A percentile compares a stretch with the other conserved stretches of the same genome.
These are phyloP conservation scores for Ustilago shanxiensis DNA, from an alignment of 1,284 basidiomycete species.

Conservation along the genomic window DNA sequence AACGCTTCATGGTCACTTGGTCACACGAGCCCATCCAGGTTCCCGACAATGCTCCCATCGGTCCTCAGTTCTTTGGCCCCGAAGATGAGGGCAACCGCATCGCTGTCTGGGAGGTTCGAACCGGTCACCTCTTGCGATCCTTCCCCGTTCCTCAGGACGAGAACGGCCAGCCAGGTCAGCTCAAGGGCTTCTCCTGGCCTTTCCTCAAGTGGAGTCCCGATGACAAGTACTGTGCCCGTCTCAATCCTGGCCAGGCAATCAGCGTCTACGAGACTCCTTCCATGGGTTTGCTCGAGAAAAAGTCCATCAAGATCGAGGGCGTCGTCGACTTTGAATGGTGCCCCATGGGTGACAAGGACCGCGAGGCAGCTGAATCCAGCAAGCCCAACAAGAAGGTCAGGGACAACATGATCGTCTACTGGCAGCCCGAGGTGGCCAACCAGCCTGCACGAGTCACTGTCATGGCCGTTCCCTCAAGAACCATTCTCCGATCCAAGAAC, in stretches of 20 bases:
- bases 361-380: constrained; percentile 74
- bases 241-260: constrained; percentile 90
- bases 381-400: constrained; percentile 73
- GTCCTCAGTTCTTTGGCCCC: constrained; percentile 80
- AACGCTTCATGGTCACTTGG: constrained; percentile 98
- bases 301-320: constrained; percentile 96
- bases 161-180: constrained; percentile 70
- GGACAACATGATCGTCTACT: constrained; percentile 96
- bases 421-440: constrained; percentile 95
- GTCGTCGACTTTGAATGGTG: constrained; percentile 99
- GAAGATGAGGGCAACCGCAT: constrained; percentile 98
- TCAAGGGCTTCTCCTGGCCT: constrained; percentile 85
- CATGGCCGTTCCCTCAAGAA: constrained; percentile 87
- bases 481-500: constrained; percentile 92
- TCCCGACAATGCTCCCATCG: constrained; percentile 79
- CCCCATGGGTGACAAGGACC: constrained; percentile 84
- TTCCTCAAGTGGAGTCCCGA: constrained; percentile 98
- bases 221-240: constrained; percentile 91
- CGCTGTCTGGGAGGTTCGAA: constrained; percentile 97
- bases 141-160: constrained; percentile 77
- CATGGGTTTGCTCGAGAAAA: constrained; percentile 96
- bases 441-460: constrained; percentile 97
- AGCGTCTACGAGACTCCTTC: constrained; percentile 94
- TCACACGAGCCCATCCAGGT: constrained; percentile 93
- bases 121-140: constrained; percentile 90